phyloP scores from a whole-genome alignment of 495 filamentous ascomycete species.

The Amniculicola lignicola region DNA sequence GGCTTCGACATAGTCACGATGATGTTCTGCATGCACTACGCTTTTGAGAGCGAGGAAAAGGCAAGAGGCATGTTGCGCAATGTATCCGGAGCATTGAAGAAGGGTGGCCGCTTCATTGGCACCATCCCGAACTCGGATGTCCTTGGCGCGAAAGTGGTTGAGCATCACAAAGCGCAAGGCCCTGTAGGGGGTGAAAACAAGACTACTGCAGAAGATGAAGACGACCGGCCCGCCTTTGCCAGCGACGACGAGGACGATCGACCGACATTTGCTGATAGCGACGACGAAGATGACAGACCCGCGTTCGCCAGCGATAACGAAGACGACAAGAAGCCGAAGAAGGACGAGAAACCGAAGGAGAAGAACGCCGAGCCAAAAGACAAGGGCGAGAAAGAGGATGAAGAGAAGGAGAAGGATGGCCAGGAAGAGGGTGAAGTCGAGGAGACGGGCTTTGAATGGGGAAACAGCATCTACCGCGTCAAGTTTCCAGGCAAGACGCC shows the following conservation, averaged over 20 bases:
- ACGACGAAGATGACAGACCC: constrained; percentile 50
- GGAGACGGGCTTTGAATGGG: constrained; percentile 70
- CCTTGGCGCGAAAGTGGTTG: constrained; percentile 61
- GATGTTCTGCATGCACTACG: constrained; percentile 99
- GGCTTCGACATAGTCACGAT: constrained; percentile 95
- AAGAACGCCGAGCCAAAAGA: constrained; percentile 46
- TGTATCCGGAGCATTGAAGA: constrained; percentile 82
- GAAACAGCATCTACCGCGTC: constrained; percentile 87
- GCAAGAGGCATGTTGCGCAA: constrained; percentile 89
- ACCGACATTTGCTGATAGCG: constrained; percentile 38
- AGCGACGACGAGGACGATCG: constrained; percentile 51
- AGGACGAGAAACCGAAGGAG: constrained; percentile 15
- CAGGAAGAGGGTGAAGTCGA: constrained; percentile 51
- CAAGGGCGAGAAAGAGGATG: constrained; percentile 41
- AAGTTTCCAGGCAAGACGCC: constrained; percentile 79
- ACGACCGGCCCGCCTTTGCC: constrained; percentile 12
- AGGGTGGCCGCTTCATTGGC: constrained; percentile 89
- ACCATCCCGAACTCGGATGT: constrained; percentile 92
- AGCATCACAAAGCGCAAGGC: constrained; percentile 36
- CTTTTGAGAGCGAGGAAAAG: constrained; percentile 85
- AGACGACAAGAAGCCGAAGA: constrained; percentile 24
- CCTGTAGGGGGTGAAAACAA: constrained; percentile 4
- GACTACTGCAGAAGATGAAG: not conserved
- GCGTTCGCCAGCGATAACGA: constrained; percentile 38
- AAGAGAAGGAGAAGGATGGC: constrained; percentile 49